phyloP scores from a whole-genome alignment of 2,329 filamentous ascomycete species.

The Colletotrichum theobromicola region DNA sequence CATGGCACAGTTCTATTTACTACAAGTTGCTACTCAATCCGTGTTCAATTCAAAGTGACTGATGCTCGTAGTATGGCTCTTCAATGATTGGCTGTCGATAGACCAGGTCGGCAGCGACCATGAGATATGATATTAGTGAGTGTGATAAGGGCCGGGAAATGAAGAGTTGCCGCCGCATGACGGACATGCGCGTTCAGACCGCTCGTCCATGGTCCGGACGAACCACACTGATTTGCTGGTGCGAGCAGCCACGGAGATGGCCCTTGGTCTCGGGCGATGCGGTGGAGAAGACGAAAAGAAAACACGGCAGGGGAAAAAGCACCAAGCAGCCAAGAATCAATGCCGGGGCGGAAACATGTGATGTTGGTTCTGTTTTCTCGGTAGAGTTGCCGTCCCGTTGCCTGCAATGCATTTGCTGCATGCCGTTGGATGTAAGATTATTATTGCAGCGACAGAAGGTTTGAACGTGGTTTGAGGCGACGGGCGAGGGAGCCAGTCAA shows the following conservation, averaged over 20 bases:
- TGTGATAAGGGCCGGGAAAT: slow-evolving; percentile 5
- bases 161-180: not conserved
- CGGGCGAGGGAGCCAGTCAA: not conserved
- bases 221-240: not conserved
- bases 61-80: not conserved
- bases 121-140: not conserved
- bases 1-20: not conserved
- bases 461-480: not conserved
- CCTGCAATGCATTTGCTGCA: not conserved
- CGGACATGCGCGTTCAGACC: slow-evolving; percentile 2
- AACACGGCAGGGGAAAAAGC: not conserved
- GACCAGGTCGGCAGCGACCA: not conserved
- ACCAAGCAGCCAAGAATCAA: not conserved
- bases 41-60: not conserved
- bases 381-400: not conserved
- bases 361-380: not conserved
- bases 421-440: not conserved
- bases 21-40: not conserved
- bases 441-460: not conserved
- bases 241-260: not conserved
- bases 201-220: slow-evolving; percentile 3
- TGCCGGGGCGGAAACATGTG: not conserved
- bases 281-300: not conserved
- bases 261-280: not conserved
- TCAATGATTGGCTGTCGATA: not conserved